These are phyloP conservation scores for Citrullus colocynthis DNA, from an alignment of 306 rosid genomes.

Conservation along the genomic window DNA sequence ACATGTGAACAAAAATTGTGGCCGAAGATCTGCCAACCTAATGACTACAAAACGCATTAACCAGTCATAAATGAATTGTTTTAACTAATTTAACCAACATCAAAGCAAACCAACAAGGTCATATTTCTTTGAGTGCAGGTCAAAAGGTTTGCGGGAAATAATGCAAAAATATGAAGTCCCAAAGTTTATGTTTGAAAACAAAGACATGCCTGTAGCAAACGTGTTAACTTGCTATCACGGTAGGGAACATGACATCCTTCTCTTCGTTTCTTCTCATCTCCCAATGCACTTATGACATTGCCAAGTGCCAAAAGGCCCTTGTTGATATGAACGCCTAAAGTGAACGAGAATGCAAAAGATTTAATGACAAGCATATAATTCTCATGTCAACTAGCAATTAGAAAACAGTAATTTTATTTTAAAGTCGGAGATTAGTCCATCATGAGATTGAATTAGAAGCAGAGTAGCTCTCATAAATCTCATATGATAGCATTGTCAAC, in stretches of 20 bases:
- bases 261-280: constrained; percentile 90
- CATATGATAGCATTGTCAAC: neutral
- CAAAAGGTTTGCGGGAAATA: neutral
- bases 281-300: constrained; percentile 91
- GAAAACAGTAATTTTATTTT: neutral
- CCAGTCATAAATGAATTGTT: neutral
- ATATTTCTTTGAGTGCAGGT: neutral
- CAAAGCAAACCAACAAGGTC: neutral
- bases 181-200: neutral
- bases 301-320: constrained; percentile 89
- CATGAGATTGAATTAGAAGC: neutral
- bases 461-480: neutral
- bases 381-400: neutral
- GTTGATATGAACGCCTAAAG: constrained; percentile 85
- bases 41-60: neutral
- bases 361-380: neutral
- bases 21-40: neutral
- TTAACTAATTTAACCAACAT: neutral
- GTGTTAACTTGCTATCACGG: constrained; percentile 93
- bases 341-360: neutral
- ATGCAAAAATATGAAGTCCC: neutral
- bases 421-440: neutral
- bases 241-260: constrained; percentile 97
- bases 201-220: constrained; percentile 64
- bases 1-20: neutral